Base-by-base conservation (phyloP, 2,329 filamentous ascomycete genomes). In the Dothideomycetes sp. region DNA sequence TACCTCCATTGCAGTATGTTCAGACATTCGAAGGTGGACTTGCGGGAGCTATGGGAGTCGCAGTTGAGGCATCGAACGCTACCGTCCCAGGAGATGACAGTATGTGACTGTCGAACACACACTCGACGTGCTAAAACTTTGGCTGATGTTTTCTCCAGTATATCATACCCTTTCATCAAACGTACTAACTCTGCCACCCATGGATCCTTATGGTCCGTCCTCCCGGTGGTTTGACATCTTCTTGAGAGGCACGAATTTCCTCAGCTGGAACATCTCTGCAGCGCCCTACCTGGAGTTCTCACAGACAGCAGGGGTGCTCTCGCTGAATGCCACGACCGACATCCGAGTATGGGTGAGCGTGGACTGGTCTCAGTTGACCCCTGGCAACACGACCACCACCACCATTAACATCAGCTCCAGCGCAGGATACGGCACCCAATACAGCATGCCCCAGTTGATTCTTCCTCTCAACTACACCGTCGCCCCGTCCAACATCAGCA, bases 11-110 rank as follows among this genome's bases (percentile, higher is more conserved):
- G 46, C 60, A 68, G 4, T 79, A 73, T 47, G 73, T 79, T 1
- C 74, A 79, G 52, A 66, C 65, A 2, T 59, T 65, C 2, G 73
- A 79, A 38, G 67, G 68, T 10, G 70, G 72, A 4, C 61, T 82
- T 4, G 70, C 73, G 0, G 80, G 80, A 5, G 68, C 77, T 39
- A 63, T 84, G 40, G 77, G 78, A 16, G 63, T 85, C 33, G 64
- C 73, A 1, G 67, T 81, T 2, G 77, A 84, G 52, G 77, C 73
- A 1, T 72, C 68, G 44, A 81, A 82, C 46, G 79, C 76, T 1
- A 76, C 75, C 0, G 72, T 83, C 4, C 77, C 78, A 0, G 79
- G 80, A 17, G 79, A 83, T 46, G 77, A 81, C 56, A 65, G 18
- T 27, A 27, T 27, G 12, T 27, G 22, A 7, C 12, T 7, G 22